Base-by-base conservation (phyloP, 164 flowering plant species). In the Chloranthus sessilifolius region DNA sequence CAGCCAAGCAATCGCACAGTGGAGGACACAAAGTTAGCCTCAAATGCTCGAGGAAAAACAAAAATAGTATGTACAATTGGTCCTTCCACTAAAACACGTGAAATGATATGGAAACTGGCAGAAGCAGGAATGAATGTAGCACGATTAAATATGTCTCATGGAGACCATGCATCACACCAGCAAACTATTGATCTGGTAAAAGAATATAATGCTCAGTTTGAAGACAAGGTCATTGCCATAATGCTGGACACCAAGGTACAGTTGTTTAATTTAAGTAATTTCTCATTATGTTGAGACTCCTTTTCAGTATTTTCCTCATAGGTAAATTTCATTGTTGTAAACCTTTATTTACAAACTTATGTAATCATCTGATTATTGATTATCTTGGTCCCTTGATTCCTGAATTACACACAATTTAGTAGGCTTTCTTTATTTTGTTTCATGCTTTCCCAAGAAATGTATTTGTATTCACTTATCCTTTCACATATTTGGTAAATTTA, bases 21-120 rank as follows among this genome's bases (percentile, higher is more conserved):
- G 52, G 72, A 59, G 37, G 68, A 60, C 37, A 14, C 37, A 22
- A 41, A 16, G 31, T 19, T 24, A 20, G 42, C 19, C 34, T 22
- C 69, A 39, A 56, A 56, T 52, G 26, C 58, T 37, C 64, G 34
- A 50, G 70, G 95, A 42, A 94, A 94, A 63, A 94, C 97, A 11
- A 94, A 89, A 72, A 82, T 94, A 22, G 92, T 94, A 4, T 94
- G 97, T 60, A 94, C 99, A 11, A 88, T 94, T 51, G 99, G 99
- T 47, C 99, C 99, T 27, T 87, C 99, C 11, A 84, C 95, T 30
- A 78, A 79, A 63, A 62, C 96, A 20, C 80, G 85, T 12, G 96
- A 94, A 63, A 94, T 94, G 99, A 84, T 94, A 60, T 94, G 99
- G 99, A 89, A 86, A 62, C 69, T 94, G 37, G 99, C 97, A 4